phyloP scores from a whole-genome alignment of 345 rosid species.

The Psidium friedrichsthalianum region DNA sequence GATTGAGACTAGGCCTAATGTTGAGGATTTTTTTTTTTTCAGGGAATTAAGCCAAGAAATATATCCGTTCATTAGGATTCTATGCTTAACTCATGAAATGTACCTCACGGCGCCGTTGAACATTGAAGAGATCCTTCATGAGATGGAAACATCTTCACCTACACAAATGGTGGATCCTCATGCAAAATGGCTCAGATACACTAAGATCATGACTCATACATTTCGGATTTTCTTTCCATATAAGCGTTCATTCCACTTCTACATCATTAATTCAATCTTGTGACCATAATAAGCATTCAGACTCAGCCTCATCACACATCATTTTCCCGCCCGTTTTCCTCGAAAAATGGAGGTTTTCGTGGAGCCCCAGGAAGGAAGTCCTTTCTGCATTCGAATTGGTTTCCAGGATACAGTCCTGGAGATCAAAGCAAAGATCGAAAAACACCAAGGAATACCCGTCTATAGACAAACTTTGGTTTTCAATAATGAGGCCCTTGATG shows the following conservation, averaged over 20 bases:
- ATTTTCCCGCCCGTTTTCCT: not conserved
- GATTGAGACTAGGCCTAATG: too few species aligned
- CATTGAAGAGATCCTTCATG: not conserved
- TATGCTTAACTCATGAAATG: not conserved
- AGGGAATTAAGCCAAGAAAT: too few species aligned
- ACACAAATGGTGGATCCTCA: not conserved
- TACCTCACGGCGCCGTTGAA: not conserved
- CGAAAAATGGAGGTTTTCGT: slow-evolving; percentile 19
- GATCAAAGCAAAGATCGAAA: slow-evolving; percentile 22
- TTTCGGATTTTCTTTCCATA: not conserved
- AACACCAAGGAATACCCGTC: slow-evolving; percentile 10
- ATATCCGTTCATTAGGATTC: not conserved
- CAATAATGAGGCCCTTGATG: slow-evolving; percentile 13
- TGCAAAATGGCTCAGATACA: not conserved
- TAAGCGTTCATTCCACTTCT: not conserved
- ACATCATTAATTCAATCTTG: not conserved
- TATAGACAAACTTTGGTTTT: slow-evolving; percentile 17
- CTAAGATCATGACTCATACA: not conserved
- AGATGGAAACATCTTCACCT: not conserved
- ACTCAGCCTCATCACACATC: not conserved
- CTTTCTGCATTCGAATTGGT: slow-evolving; percentile 21
- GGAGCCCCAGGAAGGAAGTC: slow-evolving; percentile 5
- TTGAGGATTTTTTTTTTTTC: too few species aligned
- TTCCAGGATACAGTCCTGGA: slow-evolving; percentile 18
- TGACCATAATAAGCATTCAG: not conserved